Base-by-base conservation (phyloP, 148 eudicot species). In the Nepenthes gracilis region DNA sequence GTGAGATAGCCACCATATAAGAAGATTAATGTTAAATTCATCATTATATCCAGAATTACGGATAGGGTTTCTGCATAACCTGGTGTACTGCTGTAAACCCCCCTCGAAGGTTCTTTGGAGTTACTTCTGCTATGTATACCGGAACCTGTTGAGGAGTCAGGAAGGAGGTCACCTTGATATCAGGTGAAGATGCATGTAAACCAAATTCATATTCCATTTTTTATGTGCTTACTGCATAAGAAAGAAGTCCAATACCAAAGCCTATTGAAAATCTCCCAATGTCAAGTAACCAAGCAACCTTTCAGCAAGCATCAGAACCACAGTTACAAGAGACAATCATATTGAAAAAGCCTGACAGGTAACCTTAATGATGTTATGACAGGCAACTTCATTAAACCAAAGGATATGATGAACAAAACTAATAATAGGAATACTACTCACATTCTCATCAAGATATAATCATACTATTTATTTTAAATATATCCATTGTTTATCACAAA, bases 21-120 rank as follows among this genome's bases (percentile, higher is more conserved):
- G 64, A 35, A 54, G 10, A 12, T 58, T 58, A 40, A 56, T 43
- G 63, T 35, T 33, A n/a, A 54, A 55, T 49, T 59, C 36, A 51
- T 38, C 55, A 8, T 15, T 50, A 33, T 4, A 13, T 53, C 9
- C 34, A 60, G 35, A 58, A 1, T 33, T 54, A 10, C 53, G 52
- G 33, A 48, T 61, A 38, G 48, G 51, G 58, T 57, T 49, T 45
- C 33, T 35, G 55, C 5, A 6, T 35, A 77, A 89, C 97, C 88
- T 86, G 94, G 65, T 89, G 86, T 10, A 68, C 85, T 3, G 85
- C 72, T 6, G 90, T 82, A 63, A 83, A 86, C 47, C 67, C 76
- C 60, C 97, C 97, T 76, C 94, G 73, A 49, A 89, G 90, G 60
- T 89, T 71, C 75, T 86, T 86, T 12, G 97, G 94, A 51, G 97